A percentile compares a stretch with the other conserved stretches of the same genome.
phyloP scores from a whole-genome alignment of 148 eudicot species.

The Fagopyrum tataricum region DNA sequence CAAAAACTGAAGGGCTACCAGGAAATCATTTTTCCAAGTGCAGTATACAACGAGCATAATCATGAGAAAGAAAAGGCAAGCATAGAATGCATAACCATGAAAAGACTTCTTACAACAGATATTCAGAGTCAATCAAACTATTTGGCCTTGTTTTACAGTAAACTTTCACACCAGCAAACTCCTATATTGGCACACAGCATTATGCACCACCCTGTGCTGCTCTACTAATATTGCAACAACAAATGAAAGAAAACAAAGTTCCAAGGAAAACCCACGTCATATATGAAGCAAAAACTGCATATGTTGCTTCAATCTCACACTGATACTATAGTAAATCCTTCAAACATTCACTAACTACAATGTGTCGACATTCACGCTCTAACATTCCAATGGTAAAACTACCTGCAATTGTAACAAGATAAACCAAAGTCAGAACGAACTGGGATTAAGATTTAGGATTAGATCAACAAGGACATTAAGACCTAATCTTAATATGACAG shows the following conservation, averaged over 20 bases:
- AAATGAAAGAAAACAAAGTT: neutral
- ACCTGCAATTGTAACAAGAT: slow-evolving; percentile 1
- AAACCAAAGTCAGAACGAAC: slow-evolving; percentile 2
- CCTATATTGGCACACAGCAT: neutral
- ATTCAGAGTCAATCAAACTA: slow-evolving; percentile 1
- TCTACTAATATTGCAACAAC: neutral
- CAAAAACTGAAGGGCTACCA: neutral
- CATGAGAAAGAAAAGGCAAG: neutral
- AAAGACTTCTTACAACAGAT: slow-evolving; percentile 4
- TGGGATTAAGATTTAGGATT: neutral
- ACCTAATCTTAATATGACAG: neutral
- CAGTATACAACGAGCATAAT: neutral
- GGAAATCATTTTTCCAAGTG: neutral
- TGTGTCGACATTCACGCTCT: neutral
- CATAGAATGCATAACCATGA: neutral
- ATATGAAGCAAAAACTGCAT: slow-evolving; percentile 3
- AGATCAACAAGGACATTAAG: neutral
- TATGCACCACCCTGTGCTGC: neutral
- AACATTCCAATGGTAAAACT: slow-evolving; percentile 1
- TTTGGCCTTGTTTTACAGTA: neutral
- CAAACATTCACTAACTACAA: slow-evolving; percentile 3
- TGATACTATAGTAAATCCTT: slow-evolving; percentile 1
- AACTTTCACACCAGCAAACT: slow-evolving; percentile 10
- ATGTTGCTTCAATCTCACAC: slow-evolving; percentile 8
- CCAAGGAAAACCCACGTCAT: neutral